These are phyloP conservation scores for Closterium sp. DNA, from an alignment of 139 green algal genomes.

Conservation along the genomic window DNA sequence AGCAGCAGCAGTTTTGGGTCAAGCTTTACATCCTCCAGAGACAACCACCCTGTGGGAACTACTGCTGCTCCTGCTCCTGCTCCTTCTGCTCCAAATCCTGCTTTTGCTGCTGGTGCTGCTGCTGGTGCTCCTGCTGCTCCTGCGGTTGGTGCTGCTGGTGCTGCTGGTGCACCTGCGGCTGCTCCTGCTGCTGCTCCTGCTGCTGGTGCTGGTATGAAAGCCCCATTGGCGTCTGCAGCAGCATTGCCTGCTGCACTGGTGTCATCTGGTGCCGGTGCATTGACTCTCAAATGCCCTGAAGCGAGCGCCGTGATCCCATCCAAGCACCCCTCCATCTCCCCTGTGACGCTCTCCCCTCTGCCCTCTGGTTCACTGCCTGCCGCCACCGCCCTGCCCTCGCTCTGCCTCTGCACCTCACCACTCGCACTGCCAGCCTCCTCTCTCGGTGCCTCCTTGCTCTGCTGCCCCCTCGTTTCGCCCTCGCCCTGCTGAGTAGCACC, in stretches of 20 bases:
- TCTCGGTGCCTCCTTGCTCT: background rate
- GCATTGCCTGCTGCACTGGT: background rate
- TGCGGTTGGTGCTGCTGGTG: no score
- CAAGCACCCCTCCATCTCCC: background rate
- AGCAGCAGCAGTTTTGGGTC: background rate
- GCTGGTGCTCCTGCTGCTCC: no score
- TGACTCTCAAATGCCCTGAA: background rate
- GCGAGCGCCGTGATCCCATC: background rate
- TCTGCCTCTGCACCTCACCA: background rate
- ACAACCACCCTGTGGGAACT: background rate
- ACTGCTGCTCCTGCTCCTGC: no score
- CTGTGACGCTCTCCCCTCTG: background rate
- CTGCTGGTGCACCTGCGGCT: no score
- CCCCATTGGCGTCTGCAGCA: background rate
- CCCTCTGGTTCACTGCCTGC: background rate
- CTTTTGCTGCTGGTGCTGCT: background rate
- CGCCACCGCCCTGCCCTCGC: background rate
- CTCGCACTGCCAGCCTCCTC: background rate
- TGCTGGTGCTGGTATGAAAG: background rate
- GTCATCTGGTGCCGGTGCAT: background rate
- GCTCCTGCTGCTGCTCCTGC: no score
- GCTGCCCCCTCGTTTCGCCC: background rate
- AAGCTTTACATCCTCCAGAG: background rate
- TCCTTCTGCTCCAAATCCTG: no score
- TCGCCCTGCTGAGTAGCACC: background rate